Conservation (phyloP, 1,284 basidiomycete species). For the Earliella scabrosa region DNA sequence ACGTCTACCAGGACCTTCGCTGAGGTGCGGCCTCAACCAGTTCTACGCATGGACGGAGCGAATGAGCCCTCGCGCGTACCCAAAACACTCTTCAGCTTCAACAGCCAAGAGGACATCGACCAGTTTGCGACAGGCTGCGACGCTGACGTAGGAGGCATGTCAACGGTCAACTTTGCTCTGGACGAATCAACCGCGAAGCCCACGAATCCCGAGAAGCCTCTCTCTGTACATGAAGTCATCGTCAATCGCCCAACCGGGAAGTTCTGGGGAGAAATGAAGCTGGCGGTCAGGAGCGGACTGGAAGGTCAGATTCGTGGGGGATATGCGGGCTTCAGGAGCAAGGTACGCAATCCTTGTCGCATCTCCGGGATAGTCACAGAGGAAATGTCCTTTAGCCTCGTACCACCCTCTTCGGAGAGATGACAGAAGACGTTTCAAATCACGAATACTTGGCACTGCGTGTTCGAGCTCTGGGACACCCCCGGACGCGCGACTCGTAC, state of each 20-base stretch:
- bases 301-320: constrained; percentile 70
- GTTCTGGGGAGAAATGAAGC: constrained; percentile 79
- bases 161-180: constrained; percentile 70
- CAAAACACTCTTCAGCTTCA: constrained; percentile 66
- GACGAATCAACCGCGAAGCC: constrained; percentile 44
- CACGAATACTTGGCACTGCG: constrained; percentile 82
- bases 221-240: constrained; percentile 37
- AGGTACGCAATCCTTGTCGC: constrained; percentile 44
- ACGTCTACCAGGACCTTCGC: background rate
- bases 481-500: constrained; percentile 74
- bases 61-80: constrained; percentile 60
- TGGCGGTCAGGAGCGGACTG: constrained; percentile 63
- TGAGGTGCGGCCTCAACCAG: constrained; percentile 39
- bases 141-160: constrained; percentile 85
- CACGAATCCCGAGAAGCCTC: constrained; percentile 36
- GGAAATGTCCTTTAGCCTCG: constrained; percentile 45
- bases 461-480: constrained; percentile 72
- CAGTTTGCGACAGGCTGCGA: constrained; percentile 80
- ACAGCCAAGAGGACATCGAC: constrained; percentile 58
- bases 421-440: constrained; percentile 80
- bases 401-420: constrained; percentile 80
- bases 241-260: constrained; percentile 50
- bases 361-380: background rate
- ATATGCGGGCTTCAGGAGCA: constrained; percentile 87
- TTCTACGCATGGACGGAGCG: constrained; percentile 74